Conservation (phyloP, 2,329 filamentous ascomycete species). For the Knufia petricola region DNA sequence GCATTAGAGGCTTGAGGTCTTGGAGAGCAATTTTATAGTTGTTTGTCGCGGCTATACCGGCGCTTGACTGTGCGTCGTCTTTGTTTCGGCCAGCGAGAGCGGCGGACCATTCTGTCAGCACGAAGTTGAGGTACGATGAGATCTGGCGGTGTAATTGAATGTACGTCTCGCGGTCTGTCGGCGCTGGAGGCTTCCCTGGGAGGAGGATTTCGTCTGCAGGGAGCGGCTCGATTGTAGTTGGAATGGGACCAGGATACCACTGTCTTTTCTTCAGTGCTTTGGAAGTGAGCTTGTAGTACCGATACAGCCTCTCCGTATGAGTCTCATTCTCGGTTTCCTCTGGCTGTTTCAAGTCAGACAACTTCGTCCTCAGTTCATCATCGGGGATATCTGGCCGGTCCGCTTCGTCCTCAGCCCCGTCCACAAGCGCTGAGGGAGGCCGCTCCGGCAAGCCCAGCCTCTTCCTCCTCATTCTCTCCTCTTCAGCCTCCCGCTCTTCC, state of each 20-base stretch:
- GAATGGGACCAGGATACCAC: conserved; percentile 65
- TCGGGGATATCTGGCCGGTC: conserved; percentile 24
- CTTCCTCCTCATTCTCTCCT: conserved; percentile 63
- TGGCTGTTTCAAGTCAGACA: conserved; percentile 67
- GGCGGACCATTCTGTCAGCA: conserved; percentile 76
- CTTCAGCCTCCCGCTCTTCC: conserved; percentile 63
- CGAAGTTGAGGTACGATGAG: conserved; percentile 90
- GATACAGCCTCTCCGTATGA: conserved; percentile 56
- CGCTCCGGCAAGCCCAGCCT: conserved; percentile 72
- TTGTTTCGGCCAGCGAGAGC: conserved; percentile 56
- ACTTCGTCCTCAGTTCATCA: conserved; percentile 55
- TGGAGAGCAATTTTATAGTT: conserved; percentile 81
- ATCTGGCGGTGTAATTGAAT: conserved; percentile 76
- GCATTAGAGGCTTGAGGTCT: conserved; percentile 82
- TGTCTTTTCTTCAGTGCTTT: conserved; percentile 26
- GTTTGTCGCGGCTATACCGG: conserved; percentile 70
- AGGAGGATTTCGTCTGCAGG: conserved; percentile 87
- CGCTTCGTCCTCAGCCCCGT: conserved; percentile 27
- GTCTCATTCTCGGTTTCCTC: conserved; percentile 70
- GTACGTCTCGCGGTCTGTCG: conserved; percentile 52
- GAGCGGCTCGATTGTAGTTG: conserved; percentile 70
- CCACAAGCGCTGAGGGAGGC: conserved; percentile 40
- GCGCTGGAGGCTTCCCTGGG: conserved; percentile 48
- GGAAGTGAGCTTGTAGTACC: conserved; percentile 56
- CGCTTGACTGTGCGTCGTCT: conserved; percentile 58